Base-by-base conservation (phyloP, 306 rosid genomes). In the Ormosia semicastrata region DNA sequence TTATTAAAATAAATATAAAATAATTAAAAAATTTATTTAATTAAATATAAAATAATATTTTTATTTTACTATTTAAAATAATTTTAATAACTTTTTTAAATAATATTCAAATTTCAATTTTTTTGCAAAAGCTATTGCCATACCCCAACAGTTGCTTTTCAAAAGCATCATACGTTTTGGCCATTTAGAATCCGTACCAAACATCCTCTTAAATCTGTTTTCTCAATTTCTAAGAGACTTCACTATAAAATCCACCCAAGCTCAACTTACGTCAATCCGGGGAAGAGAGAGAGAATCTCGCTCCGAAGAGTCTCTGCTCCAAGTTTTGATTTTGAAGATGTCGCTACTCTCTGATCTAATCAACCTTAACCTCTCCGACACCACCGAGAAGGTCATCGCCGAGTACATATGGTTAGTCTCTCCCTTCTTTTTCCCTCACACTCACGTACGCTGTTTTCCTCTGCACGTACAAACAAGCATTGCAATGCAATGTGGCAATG, bases 401-500 rank as follows among this genome's bases (percentile, higher is more conserved):
- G 98, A 94, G 79, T 94, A 94, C 86, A 82, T 92, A 80, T 94
- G 98, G 98, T 94, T n/a, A 13, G 78, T 53, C 39, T n/a, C 32
- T 43, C 60, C 2, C 34, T 60, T 37, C 3, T 41, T 13, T 40
- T 59, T 36, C n/a, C 54, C 33, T 3, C 75, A 8, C 8, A 13
- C 5, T 24, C 46, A 3, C 13, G 2, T 33, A 5, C 81, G 14
- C 33, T 82, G 71, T 63, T 83, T 44, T 71, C 58, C 65, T 30
- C 78, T 59, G 69, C 47, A 13, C 6, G 3, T 7, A 14, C 1
- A 62, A 70, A 58, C 46, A 6, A 58, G 29, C 43, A 66, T 54
- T 34, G 65, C 46, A 44, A 7, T 34, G 65, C 46, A 44, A 7
- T 17, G 3, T 56, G 2, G 4, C 12, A 68, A 5, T 56, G 3